Evolutionary conservation across 2,329 filamentous ascomycete species (phyloP).

Genomic region (Aspergillus nomiae): DNA sequence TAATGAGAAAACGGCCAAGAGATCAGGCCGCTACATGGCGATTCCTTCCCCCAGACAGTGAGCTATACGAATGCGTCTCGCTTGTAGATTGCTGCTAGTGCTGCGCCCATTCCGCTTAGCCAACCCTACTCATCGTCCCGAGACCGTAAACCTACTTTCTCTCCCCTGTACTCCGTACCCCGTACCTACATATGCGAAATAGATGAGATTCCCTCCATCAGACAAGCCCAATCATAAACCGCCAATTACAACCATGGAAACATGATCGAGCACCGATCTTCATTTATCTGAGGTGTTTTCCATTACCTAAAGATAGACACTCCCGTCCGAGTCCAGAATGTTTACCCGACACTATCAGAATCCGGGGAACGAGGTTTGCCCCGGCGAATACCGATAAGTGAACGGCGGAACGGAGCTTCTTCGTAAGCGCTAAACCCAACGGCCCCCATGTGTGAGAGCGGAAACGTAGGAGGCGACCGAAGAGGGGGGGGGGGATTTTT

Average conservation of each 20-base stretch:
- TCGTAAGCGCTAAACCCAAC: background rate
- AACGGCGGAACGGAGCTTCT: background rate
- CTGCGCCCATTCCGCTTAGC: background rate
- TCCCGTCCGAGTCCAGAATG: slow-evolving; percentile 19
- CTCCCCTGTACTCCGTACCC: background rate
- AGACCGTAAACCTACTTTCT: background rate
- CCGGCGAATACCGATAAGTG: slow-evolving; percentile 4
- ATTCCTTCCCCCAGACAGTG: background rate
- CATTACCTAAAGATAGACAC: background rate
- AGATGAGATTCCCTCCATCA: background rate
- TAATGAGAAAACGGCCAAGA: too few species aligned
- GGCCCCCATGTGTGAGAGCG: background rate
- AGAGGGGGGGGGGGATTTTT: background rate
- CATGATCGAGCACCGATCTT: background rate
- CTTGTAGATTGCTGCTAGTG: background rate
- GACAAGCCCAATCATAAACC: background rate
- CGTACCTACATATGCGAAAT: background rate
- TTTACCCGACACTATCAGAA: slow-evolving; percentile 15
- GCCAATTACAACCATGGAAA: background rate
- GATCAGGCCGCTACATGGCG: too few species aligned
- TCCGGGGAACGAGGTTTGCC: background rate
- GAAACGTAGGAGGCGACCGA: background rate
- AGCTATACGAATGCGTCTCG: background rate
- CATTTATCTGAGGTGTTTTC: background rate
- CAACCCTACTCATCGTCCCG: background rate